phyloP scores from a whole-genome alignment of 2,329 filamentous ascomycete species.

The Nakataea oryzae region DNA sequence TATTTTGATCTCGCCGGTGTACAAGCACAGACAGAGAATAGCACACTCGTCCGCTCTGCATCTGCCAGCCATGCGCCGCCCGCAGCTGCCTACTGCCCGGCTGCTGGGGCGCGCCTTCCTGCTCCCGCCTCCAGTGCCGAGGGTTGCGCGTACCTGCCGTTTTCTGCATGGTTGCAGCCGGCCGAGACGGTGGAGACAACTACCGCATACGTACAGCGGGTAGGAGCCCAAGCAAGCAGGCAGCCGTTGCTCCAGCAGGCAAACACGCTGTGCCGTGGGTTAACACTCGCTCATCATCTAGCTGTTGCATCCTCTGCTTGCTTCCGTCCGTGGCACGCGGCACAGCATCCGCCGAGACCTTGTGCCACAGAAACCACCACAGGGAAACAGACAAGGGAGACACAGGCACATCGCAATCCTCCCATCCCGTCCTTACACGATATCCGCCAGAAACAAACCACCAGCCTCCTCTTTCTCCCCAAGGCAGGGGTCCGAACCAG shows the following conservation, averaged over 20 bases:
- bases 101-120: background rate
- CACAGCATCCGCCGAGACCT: background rate
- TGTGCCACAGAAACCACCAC: background rate
- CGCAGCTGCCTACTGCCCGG: background rate
- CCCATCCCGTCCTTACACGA: too few relatives aligned
- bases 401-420: too few relatives aligned
- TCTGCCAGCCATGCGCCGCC: too few relatives aligned
- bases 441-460: too few relatives aligned
- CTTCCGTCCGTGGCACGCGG: background rate
- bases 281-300: background rate
- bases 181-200: background rate
- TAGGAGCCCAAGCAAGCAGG: background rate
- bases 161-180: background rate
- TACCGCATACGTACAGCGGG: too few relatives aligned
- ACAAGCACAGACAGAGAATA: background rate
- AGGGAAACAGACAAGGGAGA: background rate
- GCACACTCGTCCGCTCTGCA: too few relatives aligned
- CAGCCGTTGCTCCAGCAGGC: background rate
- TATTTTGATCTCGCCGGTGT: background rate
- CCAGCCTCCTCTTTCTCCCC: too few relatives aligned
- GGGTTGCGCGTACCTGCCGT: background rate
- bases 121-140: background rate
- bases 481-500: too few relatives aligned
- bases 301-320: background rate
- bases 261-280: background rate